Evolutionary conservation across 2,329 filamentous ascomycete species (phyloP).

Genomic region (Fusarium sp.): DNA sequence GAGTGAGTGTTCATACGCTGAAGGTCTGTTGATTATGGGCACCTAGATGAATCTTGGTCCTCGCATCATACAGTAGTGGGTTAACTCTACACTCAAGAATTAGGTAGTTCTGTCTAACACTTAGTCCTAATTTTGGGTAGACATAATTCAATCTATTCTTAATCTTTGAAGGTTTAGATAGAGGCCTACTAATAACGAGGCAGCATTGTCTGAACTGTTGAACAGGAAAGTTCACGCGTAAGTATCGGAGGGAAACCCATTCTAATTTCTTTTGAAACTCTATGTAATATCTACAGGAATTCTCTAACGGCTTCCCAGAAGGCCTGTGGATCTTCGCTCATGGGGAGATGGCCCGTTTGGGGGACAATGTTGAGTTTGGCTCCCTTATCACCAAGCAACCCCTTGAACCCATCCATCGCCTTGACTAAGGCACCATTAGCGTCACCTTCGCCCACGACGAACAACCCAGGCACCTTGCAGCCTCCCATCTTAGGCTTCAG

Average conservation of each 20-base stretch:
- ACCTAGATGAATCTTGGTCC: too few relatives aligned
- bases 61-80: background rate
- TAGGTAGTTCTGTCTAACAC: too few relatives aligned
- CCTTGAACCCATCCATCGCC: slow-evolving; percentile 82
- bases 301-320: slow-evolving; percentile 73
- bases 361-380: slow-evolving; percentile 74
- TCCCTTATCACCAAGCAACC: slow-evolving; percentile 64
- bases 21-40: background rate
- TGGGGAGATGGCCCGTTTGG: slow-evolving; percentile 82
- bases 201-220: background rate
- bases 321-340: slow-evolving; percentile 78
- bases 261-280: background rate
- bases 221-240: background rate
- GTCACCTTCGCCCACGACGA: slow-evolving; percentile 80
- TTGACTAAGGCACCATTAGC: slow-evolving; percentile 77
- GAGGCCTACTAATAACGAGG: background rate
- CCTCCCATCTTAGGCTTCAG: slow-evolving; percentile 66
- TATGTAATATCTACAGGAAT: slow-evolving; percentile 60
- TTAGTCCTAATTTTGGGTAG: background rate
- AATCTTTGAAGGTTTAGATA: background rate
- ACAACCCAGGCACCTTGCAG: slow-evolving; percentile 70
- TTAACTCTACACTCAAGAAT: background rate
- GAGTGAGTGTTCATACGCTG: background rate
- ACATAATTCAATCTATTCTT: background rate
- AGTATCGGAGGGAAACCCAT: background rate